phyloP scores from a whole-genome alignment of 2,329 filamentous ascomycete genomes.

The Fusarium sp. region DNA sequence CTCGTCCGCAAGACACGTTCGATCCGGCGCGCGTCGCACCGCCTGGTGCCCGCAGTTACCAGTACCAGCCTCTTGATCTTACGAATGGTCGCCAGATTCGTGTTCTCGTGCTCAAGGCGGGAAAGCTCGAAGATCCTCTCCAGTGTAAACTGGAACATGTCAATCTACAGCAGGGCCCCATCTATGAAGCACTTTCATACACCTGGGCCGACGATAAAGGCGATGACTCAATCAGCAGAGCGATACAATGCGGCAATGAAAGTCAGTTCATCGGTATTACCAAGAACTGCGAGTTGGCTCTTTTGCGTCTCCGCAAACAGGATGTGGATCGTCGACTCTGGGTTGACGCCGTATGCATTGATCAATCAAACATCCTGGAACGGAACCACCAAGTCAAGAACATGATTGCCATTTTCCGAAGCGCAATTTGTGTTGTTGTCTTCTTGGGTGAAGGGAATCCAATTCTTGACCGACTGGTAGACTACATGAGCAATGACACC shows the following conservation, averaged over 20 bases:
- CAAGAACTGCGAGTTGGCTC: background rate
- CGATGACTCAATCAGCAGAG: background rate
- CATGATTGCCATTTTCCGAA: slow-evolving; percentile 4
- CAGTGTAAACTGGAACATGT: background rate
- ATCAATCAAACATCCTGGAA: background rate
- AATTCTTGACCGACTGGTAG: background rate
- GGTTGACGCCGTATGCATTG: background rate
- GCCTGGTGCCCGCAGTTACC: background rate
- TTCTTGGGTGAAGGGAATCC: background rate
- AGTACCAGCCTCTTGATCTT: background rate
- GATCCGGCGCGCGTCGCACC: background rate
- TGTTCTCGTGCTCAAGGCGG: background rate
- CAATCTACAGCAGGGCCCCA: background rate
- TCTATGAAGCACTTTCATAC: background rate
- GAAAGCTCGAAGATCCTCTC: background rate
- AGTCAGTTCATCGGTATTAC: background rate
- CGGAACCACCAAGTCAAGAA: slow-evolving; percentile 3
- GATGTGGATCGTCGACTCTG: background rate
- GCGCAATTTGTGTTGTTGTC: background rate
- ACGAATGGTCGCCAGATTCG: background rate
- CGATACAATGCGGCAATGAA: background rate
- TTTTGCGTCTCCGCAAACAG: background rate
- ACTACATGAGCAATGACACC: background rate
- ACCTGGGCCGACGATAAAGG: background rate
- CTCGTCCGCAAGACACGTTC: background rate